These are phyloP conservation scores for Alternaria burnsii DNA, from an alignment of 2,329 filamentous ascomycete genomes.

Conservation along the genomic window DNA sequence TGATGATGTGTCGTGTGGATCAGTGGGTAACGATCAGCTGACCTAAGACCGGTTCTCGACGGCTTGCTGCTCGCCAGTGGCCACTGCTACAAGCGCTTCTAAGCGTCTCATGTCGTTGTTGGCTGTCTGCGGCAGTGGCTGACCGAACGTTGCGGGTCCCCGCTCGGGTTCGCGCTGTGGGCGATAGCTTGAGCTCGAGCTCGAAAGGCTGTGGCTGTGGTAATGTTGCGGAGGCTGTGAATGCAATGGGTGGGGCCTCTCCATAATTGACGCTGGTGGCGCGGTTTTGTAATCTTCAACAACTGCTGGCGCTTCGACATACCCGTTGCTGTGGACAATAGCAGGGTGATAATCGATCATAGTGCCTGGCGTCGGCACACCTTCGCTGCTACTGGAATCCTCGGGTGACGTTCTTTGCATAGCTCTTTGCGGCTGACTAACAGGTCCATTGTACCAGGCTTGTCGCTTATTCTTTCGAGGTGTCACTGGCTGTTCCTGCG, in stretches of 20 bases:
- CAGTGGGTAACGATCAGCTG: background rate
- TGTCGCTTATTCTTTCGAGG: slow-evolving; percentile 71
- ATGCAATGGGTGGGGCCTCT: slow-evolving; percentile 47
- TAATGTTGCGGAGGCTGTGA: slow-evolving; percentile 39
- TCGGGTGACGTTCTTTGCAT: slow-evolving; percentile 63
- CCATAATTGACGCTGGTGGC: slow-evolving; percentile 45
- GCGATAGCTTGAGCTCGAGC: slow-evolving; percentile 38
- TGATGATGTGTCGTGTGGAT: slow-evolving; percentile 3
- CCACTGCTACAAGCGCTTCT: slow-evolving; percentile 71
- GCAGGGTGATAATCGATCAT: slow-evolving; percentile 61
- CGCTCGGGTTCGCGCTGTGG: slow-evolving; percentile 44
- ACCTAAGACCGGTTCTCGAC: slow-evolving; percentile 39
- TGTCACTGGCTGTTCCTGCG: slow-evolving; percentile 56
- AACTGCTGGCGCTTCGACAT: slow-evolving; percentile 55
- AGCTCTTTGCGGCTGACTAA: slow-evolving; percentile 39
- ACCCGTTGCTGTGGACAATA: slow-evolving; percentile 61
- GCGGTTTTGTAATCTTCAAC: slow-evolving; percentile 53
- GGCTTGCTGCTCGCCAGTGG: slow-evolving; percentile 63
- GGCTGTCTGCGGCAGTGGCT: slow-evolving; percentile 46
- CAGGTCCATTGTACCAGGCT: slow-evolving; percentile 74
- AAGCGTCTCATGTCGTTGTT: slow-evolving; percentile 64
- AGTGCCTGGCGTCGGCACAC: slow-evolving; percentile 62
- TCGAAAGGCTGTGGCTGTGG: slow-evolving; percentile 41
- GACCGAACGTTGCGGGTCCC: slow-evolving; percentile 41
- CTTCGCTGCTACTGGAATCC: slow-evolving; percentile 64